These are phyloP conservation scores for Phialophora macrospora DNA, from an alignment of 2,329 filamentous ascomycete species.

Conservation along the genomic window DNA sequence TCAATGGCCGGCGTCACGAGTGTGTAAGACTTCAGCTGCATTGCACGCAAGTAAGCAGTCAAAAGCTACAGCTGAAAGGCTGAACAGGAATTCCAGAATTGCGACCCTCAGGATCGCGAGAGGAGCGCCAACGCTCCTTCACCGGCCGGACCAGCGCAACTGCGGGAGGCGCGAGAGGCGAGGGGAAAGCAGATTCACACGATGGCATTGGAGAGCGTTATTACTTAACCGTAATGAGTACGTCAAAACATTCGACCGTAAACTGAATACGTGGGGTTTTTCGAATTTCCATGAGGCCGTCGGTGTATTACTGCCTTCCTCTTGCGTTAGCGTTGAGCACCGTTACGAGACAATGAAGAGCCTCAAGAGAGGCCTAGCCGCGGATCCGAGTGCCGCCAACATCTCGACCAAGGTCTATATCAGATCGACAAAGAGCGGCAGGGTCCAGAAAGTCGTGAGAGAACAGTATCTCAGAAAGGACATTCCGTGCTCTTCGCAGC, in stretches of 20 bases:
- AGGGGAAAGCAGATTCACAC: neutral
- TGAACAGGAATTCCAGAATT: neutral
- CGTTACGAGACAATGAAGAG: slow-evolving; percentile 59
- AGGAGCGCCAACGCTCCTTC: neutral
- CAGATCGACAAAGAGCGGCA: slow-evolving; percentile 90
- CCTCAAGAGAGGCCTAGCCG: slow-evolving; percentile 61
- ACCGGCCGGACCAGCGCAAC: neutral
- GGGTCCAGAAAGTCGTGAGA: slow-evolving; percentile 97
- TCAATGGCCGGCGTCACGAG: neutral
- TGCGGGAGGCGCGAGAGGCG: neutral
- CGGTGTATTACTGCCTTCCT: neutral
- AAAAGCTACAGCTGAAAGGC: neutral
- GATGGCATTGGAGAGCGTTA: neutral
- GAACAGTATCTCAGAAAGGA: slow-evolving; percentile 96
- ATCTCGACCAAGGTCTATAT: slow-evolving; percentile 97
- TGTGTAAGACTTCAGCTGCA: neutral
- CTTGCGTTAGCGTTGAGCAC: neutral
- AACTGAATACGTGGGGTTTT: neutral
- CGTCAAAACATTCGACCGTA: neutral
- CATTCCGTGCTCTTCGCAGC: slow-evolving; percentile 92
- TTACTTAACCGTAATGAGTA: neutral
- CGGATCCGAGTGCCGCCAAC: slow-evolving; percentile 66
- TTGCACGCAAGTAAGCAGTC: neutral
- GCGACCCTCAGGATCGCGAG: neutral
- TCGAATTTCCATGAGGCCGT: neutral